These are phyloP conservation scores for Candida methanosorbosa DNA, from an alignment of 805 yeast genomes.

Conservation along the genomic window DNA sequence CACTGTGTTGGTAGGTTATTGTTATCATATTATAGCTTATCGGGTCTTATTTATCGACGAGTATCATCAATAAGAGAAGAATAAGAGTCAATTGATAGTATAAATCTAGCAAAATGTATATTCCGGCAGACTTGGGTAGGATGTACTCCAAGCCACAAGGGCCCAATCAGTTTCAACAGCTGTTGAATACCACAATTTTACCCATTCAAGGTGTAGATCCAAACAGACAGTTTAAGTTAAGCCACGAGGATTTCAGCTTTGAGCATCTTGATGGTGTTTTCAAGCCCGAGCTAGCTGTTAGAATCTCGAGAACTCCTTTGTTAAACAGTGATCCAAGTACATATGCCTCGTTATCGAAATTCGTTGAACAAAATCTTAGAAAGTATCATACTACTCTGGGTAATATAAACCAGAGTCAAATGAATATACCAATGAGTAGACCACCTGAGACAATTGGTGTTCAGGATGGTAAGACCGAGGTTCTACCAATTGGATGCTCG, in stretches of 20 bases:
- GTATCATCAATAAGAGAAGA: background rate
- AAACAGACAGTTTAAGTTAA: conserved; percentile 19
- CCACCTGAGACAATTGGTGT: conserved; percentile 24
- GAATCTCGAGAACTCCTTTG: conserved; percentile 28
- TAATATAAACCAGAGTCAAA: conserved; percentile 26
- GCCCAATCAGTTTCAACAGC: conserved; percentile 17
- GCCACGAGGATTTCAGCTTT: conserved; percentile 23
- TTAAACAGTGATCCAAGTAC: conserved; percentile 37
- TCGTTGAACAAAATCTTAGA: conserved; percentile 33
- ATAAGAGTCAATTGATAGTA: too few relatives aligned
- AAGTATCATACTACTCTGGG: conserved; percentile 27
- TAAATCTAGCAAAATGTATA: conserved; percentile 15
- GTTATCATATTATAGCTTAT: too few relatives aligned
- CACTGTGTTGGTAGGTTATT: too few relatives aligned
- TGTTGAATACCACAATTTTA: conserved; percentile 19
- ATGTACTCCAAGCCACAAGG: conserved; percentile 15
- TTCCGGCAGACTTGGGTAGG: conserved; percentile 21
- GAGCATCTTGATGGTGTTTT: conserved; percentile 22
- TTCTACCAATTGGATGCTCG: conserved; percentile 39
- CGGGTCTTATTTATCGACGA: too few relatives aligned
- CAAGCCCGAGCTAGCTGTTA: conserved; percentile 21
- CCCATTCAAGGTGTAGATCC: conserved; percentile 28
- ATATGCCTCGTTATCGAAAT: conserved; percentile 43
- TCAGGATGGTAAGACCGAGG: conserved; percentile 24
- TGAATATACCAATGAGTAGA: conserved; percentile 29